phyloP scores from a whole-genome alignment of 345 rosid species.

The Limnanthes douglasii region DNA sequence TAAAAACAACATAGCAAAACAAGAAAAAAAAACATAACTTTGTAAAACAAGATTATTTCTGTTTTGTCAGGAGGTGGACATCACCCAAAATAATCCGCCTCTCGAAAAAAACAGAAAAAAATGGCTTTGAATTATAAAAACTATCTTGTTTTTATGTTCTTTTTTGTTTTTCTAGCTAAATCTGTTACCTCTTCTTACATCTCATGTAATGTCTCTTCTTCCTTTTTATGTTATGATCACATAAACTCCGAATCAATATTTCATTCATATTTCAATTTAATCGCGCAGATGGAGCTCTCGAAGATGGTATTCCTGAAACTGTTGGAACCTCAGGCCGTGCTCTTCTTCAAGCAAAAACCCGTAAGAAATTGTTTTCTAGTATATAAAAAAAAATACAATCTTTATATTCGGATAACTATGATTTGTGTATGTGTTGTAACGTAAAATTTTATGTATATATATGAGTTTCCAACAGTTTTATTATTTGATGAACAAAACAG shows the following conservation, averaged over 20 bases:
- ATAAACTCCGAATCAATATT: neutral
- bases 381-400: neutral
- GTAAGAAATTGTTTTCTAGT: constrained; percentile 14
- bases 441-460: neutral
- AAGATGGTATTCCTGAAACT: constrained; percentile 33
- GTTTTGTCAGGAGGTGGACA: constrained; percentile 6
- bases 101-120: constrained; percentile 9
- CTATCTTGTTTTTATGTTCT: constrained; percentile 13
- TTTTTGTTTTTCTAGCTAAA: constrained; percentile 16
- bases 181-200: constrained; percentile 19
- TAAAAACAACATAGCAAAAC: neutral
- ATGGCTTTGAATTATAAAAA: constrained; percentile 17
- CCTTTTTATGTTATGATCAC: neutral
- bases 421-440: neutral
- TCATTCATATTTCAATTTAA: neutral
- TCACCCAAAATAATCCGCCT: constrained; percentile 1
- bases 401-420: neutral
- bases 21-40: neutral
- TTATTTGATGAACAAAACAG: constrained; percentile 11
- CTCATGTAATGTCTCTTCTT: constrained; percentile 17
- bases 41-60: constrained; percentile 3
- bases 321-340: constrained; percentile 27
- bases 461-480: neutral
- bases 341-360: constrained; percentile 52
- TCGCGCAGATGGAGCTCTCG: constrained; percentile 1